Evolutionary conservation across 169 alveolate genomes (phyloP).

Genomic region (Cryptosporidium ubiquitum): DNA sequence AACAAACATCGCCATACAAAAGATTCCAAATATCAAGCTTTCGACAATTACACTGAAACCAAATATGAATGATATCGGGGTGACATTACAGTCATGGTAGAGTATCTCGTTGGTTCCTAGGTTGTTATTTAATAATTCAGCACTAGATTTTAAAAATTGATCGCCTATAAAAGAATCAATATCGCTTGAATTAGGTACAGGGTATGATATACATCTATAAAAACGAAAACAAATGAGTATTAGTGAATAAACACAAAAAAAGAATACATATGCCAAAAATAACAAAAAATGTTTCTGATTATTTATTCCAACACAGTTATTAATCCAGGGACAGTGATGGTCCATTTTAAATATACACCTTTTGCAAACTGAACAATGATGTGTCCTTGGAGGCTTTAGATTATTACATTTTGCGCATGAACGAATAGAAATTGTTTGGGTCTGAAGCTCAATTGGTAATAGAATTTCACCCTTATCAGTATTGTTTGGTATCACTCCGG

Average conservation of each 20-base stretch:
- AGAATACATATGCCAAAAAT: constrained; percentile 78
- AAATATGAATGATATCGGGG: constrained; percentile 35
- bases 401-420: constrained; percentile 77
- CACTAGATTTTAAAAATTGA: neutral
- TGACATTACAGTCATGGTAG: constrained; percentile 5
- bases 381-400: constrained; percentile 88
- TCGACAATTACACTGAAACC: constrained; percentile 61
- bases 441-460: constrained; percentile 69
- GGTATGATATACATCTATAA: constrained; percentile 36
- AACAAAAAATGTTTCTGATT: constrained; percentile 82
- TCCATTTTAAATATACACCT: constrained; percentile 89
- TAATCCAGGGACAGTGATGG: constrained; percentile 97
- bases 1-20: constrained; percentile 61
- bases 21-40: constrained; percentile 54
- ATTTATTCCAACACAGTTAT: constrained; percentile 92
- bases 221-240: constrained; percentile 27
- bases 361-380: constrained; percentile 90
- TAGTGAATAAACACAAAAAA: constrained; percentile 47
- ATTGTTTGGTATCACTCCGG: constrained; percentile 57
- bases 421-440: constrained; percentile 33
- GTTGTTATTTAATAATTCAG: neutral
- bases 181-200: constrained; percentile 23
- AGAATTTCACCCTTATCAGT: constrained; percentile 43
- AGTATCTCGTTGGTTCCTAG: neutral
- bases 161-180: neutral